phyloP scores from a whole-genome alignment of 495 filamentous ascomycete species.

The Penicillium herquei region DNA sequence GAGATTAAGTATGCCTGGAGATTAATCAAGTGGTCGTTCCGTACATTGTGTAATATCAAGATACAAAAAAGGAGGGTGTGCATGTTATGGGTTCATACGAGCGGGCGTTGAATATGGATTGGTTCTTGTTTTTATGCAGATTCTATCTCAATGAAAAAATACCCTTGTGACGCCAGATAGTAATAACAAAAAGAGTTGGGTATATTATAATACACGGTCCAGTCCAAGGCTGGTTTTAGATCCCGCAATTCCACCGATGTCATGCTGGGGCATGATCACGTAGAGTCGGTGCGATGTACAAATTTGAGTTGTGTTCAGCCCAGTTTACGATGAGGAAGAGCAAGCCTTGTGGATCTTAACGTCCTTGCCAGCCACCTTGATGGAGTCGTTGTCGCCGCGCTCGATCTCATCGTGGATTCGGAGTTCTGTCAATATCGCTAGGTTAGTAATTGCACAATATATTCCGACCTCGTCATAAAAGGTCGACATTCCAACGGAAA shows the following conservation, averaged over 20 bases:
- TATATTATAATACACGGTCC: constrained; percentile 47
- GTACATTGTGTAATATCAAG: not conserved
- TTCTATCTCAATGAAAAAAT: constrained; percentile 34
- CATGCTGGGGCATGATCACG: not conserved
- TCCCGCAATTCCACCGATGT: not conserved
- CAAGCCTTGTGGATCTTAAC: constrained; percentile 49
- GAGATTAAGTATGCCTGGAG: constrained; percentile 54
- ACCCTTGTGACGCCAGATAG: constrained; percentile 34
- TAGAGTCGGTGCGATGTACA: constrained; percentile 1
- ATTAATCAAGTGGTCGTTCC: not conserved
- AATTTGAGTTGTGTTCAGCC: not conserved
- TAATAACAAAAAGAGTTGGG: constrained; percentile 36
- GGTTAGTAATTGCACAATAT: constrained; percentile 5
- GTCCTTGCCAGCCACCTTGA: constrained; percentile 56
- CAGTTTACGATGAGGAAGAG: constrained; percentile 40
- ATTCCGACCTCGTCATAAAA: not conserved
- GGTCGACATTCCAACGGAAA: not conserved
- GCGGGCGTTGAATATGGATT: constrained; percentile 39
- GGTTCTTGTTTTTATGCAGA: constrained; percentile 38
- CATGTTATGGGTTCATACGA: constrained; percentile 35
- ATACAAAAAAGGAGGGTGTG: constrained; percentile 13
- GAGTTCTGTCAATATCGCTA: constrained; percentile 54
- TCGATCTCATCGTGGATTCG: constrained; percentile 89
- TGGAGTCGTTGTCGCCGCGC: constrained; percentile 84
- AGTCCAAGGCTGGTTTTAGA: not conserved